These are phyloP conservation scores for Gnetum montanum DNA, from an alignment of 75 land plant species.

Conservation along the genomic window DNA sequence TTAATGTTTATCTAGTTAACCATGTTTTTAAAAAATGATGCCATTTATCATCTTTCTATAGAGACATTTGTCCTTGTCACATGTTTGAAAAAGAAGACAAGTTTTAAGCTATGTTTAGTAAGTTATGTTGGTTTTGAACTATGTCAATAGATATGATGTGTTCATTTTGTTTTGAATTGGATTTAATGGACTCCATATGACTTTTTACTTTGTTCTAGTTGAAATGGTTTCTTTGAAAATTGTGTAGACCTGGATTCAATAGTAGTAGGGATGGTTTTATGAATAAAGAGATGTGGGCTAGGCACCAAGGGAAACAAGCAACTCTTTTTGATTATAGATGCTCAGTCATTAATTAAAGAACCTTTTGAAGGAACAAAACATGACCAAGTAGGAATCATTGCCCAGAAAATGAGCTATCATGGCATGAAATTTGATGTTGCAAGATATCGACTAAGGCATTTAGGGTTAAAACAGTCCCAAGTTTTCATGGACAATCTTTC, in stretches of 20 bases:
- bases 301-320: slow-evolving; percentile 73
- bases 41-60: too few relatives aligned
- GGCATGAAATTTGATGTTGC: slow-evolving; percentile 76
- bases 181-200: not conserved
- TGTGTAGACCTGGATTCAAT: slow-evolving; percentile 85
- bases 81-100: not conserved
- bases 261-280: slow-evolving; percentile 91
- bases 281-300: slow-evolving; percentile 64
- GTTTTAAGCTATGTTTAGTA: not conserved
- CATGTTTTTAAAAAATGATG: not conserved
- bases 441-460: slow-evolving; percentile 27
- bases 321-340: slow-evolving; percentile 72
- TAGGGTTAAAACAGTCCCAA: slow-evolving; percentile 12
- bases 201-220: not conserved
- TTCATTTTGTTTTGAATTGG: not conserved
- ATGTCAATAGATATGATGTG: not conserved
- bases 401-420: slow-evolving; percentile 46
- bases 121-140: not conserved
- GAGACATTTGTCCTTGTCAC: not conserved
- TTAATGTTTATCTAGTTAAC: not conserved
- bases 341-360: slow-evolving; percentile 54
- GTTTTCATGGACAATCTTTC: slow-evolving; percentile 47
- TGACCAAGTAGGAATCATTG: slow-evolving; percentile 71
- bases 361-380: slow-evolving; percentile 79
- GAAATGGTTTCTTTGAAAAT: slow-evolving; percentile 30